A percentile compares a stretch with the other conserved stretches of the same genome.
These are phyloP conservation scores for Coemansia sp. DNA, from an alignment of 192 early-diverging fungal genomes.

Conservation along the genomic window DNA sequence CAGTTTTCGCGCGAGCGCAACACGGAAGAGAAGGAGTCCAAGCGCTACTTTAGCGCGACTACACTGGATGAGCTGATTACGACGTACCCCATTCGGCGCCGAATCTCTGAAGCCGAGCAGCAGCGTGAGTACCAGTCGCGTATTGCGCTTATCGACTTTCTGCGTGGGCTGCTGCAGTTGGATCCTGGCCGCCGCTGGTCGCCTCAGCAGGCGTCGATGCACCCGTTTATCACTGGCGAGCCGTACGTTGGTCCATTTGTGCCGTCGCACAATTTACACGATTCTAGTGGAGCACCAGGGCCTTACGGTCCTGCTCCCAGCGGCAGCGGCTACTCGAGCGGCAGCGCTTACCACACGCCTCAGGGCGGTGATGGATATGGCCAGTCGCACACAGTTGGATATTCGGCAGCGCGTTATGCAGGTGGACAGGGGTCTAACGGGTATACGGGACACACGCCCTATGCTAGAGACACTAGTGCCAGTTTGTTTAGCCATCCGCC, in stretches of 20 bases:
- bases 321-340: background rate
- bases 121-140: conserved; percentile 59
- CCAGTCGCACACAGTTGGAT: conserved; percentile 16
- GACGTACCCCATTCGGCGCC: conserved; percentile 77
- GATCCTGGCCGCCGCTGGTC: conserved; percentile 95
- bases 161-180: conserved; percentile 83
- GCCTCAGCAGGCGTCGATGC: conserved; percentile 88
- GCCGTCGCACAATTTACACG: conserved; percentile 18
- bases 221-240: conserved; percentile 95
- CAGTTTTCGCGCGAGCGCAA: conserved; percentile 79
- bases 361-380: conserved; percentile 10
- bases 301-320: conserved; percentile 16
- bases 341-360: conserved; percentile 1
- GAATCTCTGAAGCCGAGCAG: conserved; percentile 43
- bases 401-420: conserved; percentile 11
- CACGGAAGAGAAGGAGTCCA: conserved; percentile 87
- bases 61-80: conserved; percentile 87
- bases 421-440: conserved; percentile 23
- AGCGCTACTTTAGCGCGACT: conserved; percentile 85
- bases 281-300: conserved; percentile 13
- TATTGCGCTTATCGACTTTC: conserved; percentile 84
- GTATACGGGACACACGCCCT: conserved; percentile 9
- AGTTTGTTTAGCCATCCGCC: conserved; percentile 5
- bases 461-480: conserved; percentile 3
- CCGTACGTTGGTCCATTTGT: conserved; percentile 62